Percentiles rank a stretch among this genome's conserved stretches.
Conservation (phyloP, 1,284 basidiomycete species). For the Sanghuangporus baumii region DNA sequence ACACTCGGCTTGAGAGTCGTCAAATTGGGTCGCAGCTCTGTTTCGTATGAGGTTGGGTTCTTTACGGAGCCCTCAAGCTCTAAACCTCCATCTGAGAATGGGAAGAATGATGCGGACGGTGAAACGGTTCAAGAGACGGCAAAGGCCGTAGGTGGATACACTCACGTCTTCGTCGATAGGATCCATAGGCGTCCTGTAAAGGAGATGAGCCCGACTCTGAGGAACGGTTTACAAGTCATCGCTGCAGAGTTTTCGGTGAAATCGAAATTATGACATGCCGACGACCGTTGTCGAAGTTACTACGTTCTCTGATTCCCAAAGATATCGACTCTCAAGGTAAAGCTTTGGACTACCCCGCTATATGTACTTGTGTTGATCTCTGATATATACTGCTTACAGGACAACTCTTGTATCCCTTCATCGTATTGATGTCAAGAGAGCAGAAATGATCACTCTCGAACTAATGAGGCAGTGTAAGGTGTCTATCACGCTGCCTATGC, state of each 20-base stretch:
- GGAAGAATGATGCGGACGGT: constrained; percentile 26
- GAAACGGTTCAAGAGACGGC: constrained; percentile 34
- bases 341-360: too few species aligned
- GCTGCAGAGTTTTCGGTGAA: background rate
- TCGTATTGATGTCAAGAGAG: too few species aligned
- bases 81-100: background rate
- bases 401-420: too few species aligned
- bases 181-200: constrained; percentile 44
- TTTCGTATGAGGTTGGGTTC: constrained; percentile 69
- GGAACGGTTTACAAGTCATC: constrained; percentile 33
- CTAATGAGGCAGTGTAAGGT: too few species aligned
- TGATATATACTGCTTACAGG: too few species aligned
- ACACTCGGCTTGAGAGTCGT: constrained; percentile 61
- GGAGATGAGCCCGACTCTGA: constrained; percentile 34
- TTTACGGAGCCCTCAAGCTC: constrained; percentile 31
- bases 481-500: too few species aligned
- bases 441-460: too few species aligned
- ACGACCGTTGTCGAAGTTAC: background rate
- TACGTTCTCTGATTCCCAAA: too few species aligned
- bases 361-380: too few species aligned
- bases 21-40: constrained; percentile 64
- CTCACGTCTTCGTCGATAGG: constrained; percentile 73
- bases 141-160: constrained; percentile 70
- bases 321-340: too few species aligned
- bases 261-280: background rate